Percentiles rank a stretch among this genome's conserved stretches.
Conservation (phyloP, 257 asterid species). For the Plantago ovata region DNA sequence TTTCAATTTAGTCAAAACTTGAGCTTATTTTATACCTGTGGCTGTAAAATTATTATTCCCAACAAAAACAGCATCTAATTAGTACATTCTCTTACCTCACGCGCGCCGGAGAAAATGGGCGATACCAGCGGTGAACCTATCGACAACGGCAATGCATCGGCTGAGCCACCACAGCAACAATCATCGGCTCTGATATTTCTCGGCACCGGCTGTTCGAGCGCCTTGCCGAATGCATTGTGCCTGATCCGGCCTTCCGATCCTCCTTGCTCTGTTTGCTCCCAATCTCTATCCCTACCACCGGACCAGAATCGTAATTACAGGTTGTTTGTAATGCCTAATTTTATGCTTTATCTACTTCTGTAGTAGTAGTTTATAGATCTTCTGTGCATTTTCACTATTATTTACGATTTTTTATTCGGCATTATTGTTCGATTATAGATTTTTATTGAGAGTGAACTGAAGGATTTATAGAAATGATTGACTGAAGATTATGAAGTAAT, state of each 20-base stretch:
- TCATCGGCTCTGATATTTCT: constrained; percentile 76
- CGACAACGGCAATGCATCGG: constrained; percentile 43
- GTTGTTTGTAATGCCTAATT: constrained; percentile 21
- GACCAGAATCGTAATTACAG: constrained; percentile 84
- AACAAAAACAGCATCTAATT: no score
- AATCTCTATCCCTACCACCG: constrained; percentile 65
- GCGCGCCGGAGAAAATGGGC: constrained; percentile 22
- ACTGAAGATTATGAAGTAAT: no score
- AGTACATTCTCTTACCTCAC: no score
- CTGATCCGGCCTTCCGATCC: constrained; percentile 83
- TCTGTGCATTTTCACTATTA: not conserved
- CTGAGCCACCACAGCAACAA: constrained; percentile 25
- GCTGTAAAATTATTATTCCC: no score
- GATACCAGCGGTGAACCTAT: constrained; percentile 28
- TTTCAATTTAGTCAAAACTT: no score
- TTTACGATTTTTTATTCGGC: no score
- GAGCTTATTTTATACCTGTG: no score
- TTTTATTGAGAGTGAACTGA: no score
- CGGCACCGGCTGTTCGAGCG: constrained; percentile 98
- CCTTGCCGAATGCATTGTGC: constrained; percentile 79
- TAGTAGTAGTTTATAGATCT: no score
- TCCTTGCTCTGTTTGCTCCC: constrained; percentile 77
- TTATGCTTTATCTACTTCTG: not conserved
- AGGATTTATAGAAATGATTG: no score
- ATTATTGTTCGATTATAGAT: no score